Evolutionary conservation across 2,329 filamentous ascomycete genomes (phyloP).

Genomic region (Claviceps pusilla): DNA sequence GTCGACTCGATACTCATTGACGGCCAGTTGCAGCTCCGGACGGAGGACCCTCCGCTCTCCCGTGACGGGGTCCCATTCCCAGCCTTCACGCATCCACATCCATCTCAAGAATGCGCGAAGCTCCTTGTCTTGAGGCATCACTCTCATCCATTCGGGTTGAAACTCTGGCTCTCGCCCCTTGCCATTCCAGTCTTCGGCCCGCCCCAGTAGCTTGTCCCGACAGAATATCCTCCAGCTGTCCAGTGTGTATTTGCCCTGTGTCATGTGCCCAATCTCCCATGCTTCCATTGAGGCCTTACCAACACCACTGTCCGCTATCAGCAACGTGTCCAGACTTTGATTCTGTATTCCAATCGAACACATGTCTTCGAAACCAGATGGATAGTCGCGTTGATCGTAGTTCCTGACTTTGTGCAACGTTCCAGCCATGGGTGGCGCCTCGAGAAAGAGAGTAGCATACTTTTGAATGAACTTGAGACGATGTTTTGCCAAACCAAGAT

Average conservation of each 20-base stretch:
- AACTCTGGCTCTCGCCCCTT: constrained; percentile 37
- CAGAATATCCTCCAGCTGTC: constrained; percentile 94
- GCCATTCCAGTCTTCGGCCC: constrained; percentile 53
- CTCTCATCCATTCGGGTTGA: constrained; percentile 82
- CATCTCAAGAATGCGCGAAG: constrained; percentile 72
- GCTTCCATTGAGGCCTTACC: constrained; percentile 21
- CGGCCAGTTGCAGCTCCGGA: constrained; percentile 38
- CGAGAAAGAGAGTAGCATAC: constrained; percentile 55
- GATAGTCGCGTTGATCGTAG: constrained; percentile 26
- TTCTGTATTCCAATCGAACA: neutral
- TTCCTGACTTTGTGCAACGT: constrained; percentile 38
- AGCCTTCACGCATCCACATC: constrained; percentile 85
- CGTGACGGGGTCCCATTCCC: constrained; percentile 61
- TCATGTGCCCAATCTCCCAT: constrained; percentile 80
- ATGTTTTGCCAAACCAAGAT: constrained; percentile 55
- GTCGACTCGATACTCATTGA: constrained; percentile 40
- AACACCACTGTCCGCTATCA: neutral
- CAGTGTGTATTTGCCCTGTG: constrained; percentile 66
- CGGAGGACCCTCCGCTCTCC: constrained; percentile 44
- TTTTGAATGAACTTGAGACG: constrained; percentile 53
- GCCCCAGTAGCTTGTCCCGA: constrained; percentile 56
- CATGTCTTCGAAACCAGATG: constrained; percentile 5
- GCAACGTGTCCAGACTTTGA: neutral
- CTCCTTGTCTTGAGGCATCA: constrained; percentile 73
- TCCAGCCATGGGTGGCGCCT: constrained; percentile 43